Base-by-base conservation (phyloP, 176 grass and related monocot species). In the Aegilops bicornis region DNA sequence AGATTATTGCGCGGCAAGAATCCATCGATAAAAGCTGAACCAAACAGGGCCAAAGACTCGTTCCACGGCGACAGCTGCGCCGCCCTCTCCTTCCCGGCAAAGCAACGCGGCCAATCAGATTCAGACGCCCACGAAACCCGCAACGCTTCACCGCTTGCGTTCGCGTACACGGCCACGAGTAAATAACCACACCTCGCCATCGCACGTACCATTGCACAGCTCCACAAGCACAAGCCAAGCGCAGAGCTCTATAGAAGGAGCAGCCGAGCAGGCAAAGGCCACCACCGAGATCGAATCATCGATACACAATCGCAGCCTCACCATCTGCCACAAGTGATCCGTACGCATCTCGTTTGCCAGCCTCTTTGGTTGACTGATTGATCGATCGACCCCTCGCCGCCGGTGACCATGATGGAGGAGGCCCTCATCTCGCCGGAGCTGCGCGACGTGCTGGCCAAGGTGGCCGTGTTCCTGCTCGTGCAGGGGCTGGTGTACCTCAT, bases 401-500 rank as follows among this genome's bases (percentile, higher is more conserved):
- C 69, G 66, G 24, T 74, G 13, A 71, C 77, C 37, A 95, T 58
- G 43, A 95, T 58, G 43, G 94, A 93, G n/a, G 64, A 56, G 0
- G 20, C 48, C 13, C 73, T 87, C 67, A 25, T 88, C 37, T 89
- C 91, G 82, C 94, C 86, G 36, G 94, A 96, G 84, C 82, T 91
- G 68, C 47, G 81, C 2, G 89, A 89, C 78, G 71, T 67, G 65
- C 62, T 96, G 16, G 75, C 36, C 19, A 96, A 96, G 81, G 89
- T 93, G 16, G 82, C 78, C 3, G 78, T 86, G 43, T 96, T 96
- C 73, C 61, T 96, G 89, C 48, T 93, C 6, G 94, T 96, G 2
- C 94, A 93, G 79, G 94, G 39, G 14, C 82, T 96, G 72, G 91
- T 93, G 25, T 96, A 88, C 82, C 80, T 96, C 65, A 96, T 92